Conservation (phyloP, 305 asterid genomes). For the Solanum aculeatissimum region DNA sequence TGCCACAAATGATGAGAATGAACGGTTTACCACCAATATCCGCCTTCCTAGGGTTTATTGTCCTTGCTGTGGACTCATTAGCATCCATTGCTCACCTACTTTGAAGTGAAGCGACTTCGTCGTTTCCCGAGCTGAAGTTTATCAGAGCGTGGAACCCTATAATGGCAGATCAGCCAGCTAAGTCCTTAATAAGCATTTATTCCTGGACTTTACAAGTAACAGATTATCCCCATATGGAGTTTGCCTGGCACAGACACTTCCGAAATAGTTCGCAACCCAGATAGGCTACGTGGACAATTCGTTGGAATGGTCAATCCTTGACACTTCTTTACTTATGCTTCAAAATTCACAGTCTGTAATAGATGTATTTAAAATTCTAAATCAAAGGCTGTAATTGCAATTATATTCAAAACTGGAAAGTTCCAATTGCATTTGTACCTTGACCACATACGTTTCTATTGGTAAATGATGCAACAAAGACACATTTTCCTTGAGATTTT, state of each 20-base stretch:
- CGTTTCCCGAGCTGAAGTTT: background rate
- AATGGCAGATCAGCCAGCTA: background rate
- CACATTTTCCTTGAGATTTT: background rate
- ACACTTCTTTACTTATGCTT: background rate
- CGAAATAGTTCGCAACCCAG: background rate
- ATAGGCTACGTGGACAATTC: background rate
- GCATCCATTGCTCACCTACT: background rate
- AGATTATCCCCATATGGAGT: background rate
- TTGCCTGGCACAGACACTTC: background rate
- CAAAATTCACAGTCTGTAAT: background rate
- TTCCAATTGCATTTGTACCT: background rate
- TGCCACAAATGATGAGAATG: conserved; percentile 58
- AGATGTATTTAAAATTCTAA: background rate
- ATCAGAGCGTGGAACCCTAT: background rate
- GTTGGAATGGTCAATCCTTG: background rate
- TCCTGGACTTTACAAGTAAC: background rate
- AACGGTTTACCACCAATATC: conserved; percentile 11
- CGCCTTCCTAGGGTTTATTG: background rate
- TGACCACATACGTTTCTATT: background rate
- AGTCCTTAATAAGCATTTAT: background rate
- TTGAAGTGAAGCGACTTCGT: background rate
- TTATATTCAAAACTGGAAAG: background rate
- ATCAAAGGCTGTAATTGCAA: background rate
- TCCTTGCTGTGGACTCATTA: background rate
- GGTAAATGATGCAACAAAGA: background rate